Base-by-base conservation (phyloP, 768 basidiomycete species). In the Nidularia sp. region DNA sequence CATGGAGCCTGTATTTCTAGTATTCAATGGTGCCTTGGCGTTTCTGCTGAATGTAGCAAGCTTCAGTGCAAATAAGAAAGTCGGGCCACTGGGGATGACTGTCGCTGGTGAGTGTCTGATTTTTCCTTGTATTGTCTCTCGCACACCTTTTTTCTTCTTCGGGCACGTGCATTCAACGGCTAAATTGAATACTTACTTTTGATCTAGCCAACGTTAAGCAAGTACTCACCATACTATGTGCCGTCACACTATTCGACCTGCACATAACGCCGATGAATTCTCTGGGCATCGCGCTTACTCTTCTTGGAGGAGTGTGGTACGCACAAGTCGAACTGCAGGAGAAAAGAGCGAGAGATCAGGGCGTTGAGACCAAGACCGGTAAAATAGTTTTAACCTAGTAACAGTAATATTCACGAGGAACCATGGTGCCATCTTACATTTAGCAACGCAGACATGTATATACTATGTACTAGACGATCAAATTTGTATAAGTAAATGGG, bases 41-140 rank as follows among this genome's bases (percentile, higher is more conserved):
- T 98, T 97, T 62, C 88, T 84, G 12, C 74, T 99, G 48, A 99
- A 98, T 60, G 84, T 98, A 2, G 90, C 97, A 52, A 91, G 88
- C 65, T 97, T 99, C 63, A 90, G 90, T 42, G 91, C 97, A 13
- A 99, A 98, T 71, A 86, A 87, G 68, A 86, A 88, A 63, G 86
- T 92, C 0, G 93, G 94, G 2, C 86, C 93, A 8, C 64, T 96
- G 56, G 88, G 86, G 46, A 96, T 95, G 89, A 91, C 88, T 7
- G 93, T 96, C 45, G 90, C 92, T 54, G 88, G 87, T 90, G 54
- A 18, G 18, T 18, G 18, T 18, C 18, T 18, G 18, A 18, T 18
- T 18, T 18, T 18, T 18, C 18, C 18, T 18, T 18, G 18, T 18
- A 18, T 18, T 18, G 18, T 18, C 18, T 18, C 18, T 18, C 18